Evolutionary conservation across 441 rosid species (phyloP).

Genomic region (Jatropha multifida): DNA sequence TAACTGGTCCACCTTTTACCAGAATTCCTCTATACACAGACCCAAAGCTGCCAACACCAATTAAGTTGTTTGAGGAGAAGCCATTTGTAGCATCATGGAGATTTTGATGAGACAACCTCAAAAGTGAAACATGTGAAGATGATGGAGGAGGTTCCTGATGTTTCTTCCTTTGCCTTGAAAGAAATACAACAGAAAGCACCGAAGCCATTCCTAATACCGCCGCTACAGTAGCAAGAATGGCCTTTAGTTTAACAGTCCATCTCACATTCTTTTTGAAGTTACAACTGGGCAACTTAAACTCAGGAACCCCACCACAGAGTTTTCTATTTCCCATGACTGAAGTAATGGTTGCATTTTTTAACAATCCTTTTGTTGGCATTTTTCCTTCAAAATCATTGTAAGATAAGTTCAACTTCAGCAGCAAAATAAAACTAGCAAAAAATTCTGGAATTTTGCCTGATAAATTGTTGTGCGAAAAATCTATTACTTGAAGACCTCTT

Average conservation of each 20-base stretch:
- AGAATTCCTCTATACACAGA: slow-evolving; percentile 30
- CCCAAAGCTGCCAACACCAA: slow-evolving; percentile 30
- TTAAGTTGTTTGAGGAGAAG: slow-evolving; percentile 23
- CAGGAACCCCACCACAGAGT: background rate
- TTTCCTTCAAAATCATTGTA: slow-evolving; percentile 19
- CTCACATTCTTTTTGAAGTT: background rate
- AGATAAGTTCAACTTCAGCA: background rate
- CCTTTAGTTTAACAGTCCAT: background rate
- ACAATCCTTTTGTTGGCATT: background rate
- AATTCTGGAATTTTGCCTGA: slow-evolving; percentile 14
- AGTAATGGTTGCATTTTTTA: background rate
- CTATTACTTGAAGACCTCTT: slow-evolving; percentile 6
- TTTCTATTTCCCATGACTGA: background rate
- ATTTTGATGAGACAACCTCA: slow-evolving; percentile 9
- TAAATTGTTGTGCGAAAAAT: slow-evolving; percentile 29
- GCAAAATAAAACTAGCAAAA: background rate
- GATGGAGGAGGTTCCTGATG: background rate
- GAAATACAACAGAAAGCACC: background rate
- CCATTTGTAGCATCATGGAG: slow-evolving; percentile 17
- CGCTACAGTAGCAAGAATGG: background rate
- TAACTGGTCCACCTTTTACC: background rate
- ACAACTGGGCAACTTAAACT: background rate
- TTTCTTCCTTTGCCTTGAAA: background rate
- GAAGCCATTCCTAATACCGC: background rate
- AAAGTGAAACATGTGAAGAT: background rate